Base-by-base conservation (phyloP, 495 filamentous ascomycete genomes). In the Penicillium mononematosum region DNA sequence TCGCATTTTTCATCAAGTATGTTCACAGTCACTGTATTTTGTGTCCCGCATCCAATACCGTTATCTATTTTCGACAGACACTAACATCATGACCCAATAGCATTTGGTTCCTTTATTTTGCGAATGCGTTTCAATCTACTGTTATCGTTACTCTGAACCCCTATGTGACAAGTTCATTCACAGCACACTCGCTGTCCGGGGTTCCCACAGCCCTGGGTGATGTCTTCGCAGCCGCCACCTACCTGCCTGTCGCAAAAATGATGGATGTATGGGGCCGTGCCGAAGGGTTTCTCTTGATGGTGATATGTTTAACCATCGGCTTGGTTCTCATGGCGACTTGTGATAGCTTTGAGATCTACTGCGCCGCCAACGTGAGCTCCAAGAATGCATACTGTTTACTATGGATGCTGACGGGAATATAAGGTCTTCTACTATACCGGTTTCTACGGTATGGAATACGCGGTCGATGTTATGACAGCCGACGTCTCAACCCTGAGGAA, bases 201-300 rank as follows among this genome's bases (percentile, higher is more conserved):
- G 63, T 63, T 3, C 66, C 69, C 36, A 50, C 52, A 7, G 55
- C 72, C 32, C 54, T 74, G 22, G 57, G 56, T 20, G 56, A 53
- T 49, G 49, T 84, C 50, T 80, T 88, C 53, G 80, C 78, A 50
- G 86, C 85, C 51, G 72, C 86, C 24, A 67, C 75, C 42, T 84
- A 84, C 54, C 70, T 88, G 19, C 77, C 85, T 1, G 67, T 87
- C 19, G 85, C 83, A 50, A 88, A 88, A 68, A 69, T 88, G 39
- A 71, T 88, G 58, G 83, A 89, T 62, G 67, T 84, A 32, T 88
- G 80, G 76, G 86, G 84, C 48, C 61, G 82, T 64, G 51, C 79
- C 59, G 61, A 76, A 44, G 74, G 72, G 36, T 86, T 85, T 60
- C 75, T 63, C 10, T 22, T 78, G 52, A 69, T 71, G 68, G 56